phyloP scores from a whole-genome alignment of 805 yeast species.

The Schwanniomyces sp. region DNA sequence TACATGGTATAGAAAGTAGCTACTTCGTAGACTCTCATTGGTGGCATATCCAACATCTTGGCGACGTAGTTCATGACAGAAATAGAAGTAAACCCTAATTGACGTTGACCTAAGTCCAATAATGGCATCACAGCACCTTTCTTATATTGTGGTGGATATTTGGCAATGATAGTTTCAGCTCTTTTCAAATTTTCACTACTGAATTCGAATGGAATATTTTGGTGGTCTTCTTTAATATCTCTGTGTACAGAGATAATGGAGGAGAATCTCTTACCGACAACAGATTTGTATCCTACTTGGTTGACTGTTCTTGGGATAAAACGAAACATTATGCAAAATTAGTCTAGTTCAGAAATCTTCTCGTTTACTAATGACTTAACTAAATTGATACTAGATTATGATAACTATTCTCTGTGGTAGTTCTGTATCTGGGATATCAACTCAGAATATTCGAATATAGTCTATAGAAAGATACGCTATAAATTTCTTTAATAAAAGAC shows the following conservation, averaged over 20 bases:
- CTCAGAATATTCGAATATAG: conserved; percentile 1
- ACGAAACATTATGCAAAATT: conserved; percentile 5
- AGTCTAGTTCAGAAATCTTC: background rate
- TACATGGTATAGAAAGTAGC: conserved; percentile 93
- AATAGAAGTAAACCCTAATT: conserved; percentile 80
- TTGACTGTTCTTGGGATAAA: conserved; percentile 4
- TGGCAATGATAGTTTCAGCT: conserved; percentile 72
- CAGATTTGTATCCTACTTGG: background rate
- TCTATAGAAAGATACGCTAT: background rate
- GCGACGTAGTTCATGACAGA: conserved; percentile 91
- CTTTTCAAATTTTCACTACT: conserved; percentile 59
- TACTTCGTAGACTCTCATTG: conserved; percentile 91
- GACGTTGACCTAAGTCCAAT: conserved; percentile 84
- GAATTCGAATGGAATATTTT: conserved; percentile 70
- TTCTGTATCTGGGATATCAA: background rate
- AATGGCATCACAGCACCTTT: conserved; percentile 89
- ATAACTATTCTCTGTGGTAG: background rate
- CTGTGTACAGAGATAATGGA: conserved; percentile 65
- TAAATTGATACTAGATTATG: background rate
- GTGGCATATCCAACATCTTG: conserved; percentile 80
- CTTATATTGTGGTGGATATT: conserved; percentile 84
- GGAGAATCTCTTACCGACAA: conserved; percentile 28
- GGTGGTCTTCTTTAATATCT: conserved; percentile 67
- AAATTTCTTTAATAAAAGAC: background rate
- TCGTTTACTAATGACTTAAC: background rate